Percentiles rank a stretch among this genome's conserved stretches.
phyloP scores from a whole-genome alignment of 345 rosid species.

The Cardamine occulta region DNA sequence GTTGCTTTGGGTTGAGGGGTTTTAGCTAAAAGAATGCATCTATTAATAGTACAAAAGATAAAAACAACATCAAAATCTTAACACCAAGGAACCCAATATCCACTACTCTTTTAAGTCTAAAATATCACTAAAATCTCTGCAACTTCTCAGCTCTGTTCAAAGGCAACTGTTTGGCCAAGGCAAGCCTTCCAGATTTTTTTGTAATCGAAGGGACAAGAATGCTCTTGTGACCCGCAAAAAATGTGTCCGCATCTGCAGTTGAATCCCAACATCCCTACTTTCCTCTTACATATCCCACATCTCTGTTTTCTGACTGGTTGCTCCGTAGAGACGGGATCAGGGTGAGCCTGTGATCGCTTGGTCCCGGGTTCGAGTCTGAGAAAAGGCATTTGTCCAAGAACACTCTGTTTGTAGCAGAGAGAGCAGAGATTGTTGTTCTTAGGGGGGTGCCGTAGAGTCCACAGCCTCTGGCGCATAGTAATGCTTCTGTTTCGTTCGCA shows the following conservation, averaged over 20 bases:
- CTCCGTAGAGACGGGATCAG: neutral
- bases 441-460: conserved; percentile 24
- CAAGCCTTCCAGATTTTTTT: conserved; percentile 54
- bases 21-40: neutral
- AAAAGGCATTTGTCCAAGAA: neutral
- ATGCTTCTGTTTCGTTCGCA: neutral
- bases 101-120: neutral
- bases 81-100: neutral
- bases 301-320: conserved; percentile 37
- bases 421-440: conserved; percentile 37
- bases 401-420: conserved; percentile 18
- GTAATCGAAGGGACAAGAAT: conserved; percentile 69
- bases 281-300: conserved; percentile 60
- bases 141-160: conserved; percentile 66
- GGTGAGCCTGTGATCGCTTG: neutral
- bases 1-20: neutral
- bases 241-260: conserved; percentile 65
- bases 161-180: conserved; percentile 74
- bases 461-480: conserved; percentile 32
- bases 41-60: neutral
- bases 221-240: conserved; percentile 73
- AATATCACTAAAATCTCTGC: neutral
- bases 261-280: conserved; percentile 71
- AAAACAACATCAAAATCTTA: neutral
- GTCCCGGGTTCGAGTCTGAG: neutral